These are phyloP conservation scores for Aspergillus sergii DNA, from an alignment of 2,329 filamentous ascomycete genomes.

Conservation along the genomic window DNA sequence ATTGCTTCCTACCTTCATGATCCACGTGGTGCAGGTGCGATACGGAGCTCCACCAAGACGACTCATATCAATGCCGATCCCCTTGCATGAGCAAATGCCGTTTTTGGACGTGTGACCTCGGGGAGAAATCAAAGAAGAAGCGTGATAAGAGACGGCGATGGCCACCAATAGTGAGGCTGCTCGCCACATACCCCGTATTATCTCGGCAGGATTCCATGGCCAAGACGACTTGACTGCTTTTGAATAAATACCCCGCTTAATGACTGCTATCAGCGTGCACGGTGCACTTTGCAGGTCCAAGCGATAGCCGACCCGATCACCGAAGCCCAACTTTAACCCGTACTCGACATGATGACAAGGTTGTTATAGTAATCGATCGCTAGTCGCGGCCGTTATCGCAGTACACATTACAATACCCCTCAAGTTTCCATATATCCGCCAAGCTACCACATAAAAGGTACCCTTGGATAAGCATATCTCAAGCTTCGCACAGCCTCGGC, in stretches of 20 bases:
- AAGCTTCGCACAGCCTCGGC: not conserved
- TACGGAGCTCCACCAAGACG: not conserved
- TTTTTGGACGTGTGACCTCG: not conserved
- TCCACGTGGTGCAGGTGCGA: not conserved
- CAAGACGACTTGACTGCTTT: not conserved
- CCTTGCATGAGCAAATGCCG: not conserved
- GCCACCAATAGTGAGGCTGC: not conserved
- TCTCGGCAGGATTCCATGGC: not conserved
- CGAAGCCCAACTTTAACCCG: not conserved
- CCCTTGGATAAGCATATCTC: not conserved
- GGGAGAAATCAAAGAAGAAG: not conserved
- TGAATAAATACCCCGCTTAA: not conserved
- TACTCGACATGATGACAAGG: not conserved
- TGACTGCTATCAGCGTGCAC: not conserved
- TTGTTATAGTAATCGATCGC: not conserved
- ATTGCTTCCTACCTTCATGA: not conserved
- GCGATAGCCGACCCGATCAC: not conserved
- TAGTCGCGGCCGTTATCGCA: not conserved
- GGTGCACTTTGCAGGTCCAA: not conserved
- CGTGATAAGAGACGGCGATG: conserved; percentile 1
- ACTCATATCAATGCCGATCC: not conserved
- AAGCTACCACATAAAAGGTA: not conserved
- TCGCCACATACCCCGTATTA: not conserved
- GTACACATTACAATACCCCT: too few species aligned
- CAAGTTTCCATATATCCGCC: not conserved